Evolutionary conservation across 768 basidiomycete species (phyloP).

Genomic region (Tremella mesenterica): DNA sequence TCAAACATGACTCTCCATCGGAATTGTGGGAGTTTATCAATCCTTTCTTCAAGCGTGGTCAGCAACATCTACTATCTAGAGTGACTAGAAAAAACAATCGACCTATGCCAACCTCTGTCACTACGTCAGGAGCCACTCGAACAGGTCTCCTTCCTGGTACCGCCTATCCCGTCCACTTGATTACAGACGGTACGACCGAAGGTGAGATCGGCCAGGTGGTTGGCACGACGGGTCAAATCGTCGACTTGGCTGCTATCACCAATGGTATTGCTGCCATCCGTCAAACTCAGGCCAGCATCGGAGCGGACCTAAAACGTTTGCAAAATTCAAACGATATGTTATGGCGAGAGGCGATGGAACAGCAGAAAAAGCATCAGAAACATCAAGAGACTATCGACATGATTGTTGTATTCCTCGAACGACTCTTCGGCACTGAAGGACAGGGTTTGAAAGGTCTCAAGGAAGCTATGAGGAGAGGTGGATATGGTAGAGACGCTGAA

Average conservation of each 20-base stretch:
- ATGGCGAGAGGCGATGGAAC: slow-evolving; percentile 82
- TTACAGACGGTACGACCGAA: slow-evolving; percentile 35
- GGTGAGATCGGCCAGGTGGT: slow-evolving; percentile 27
- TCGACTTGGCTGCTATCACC: slow-evolving; percentile 71
- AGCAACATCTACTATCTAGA: slow-evolving; percentile 75
- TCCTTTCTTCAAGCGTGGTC: slow-evolving; percentile 75
- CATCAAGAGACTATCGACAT: slow-evolving; percentile 94
- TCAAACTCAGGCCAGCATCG: slow-evolving; percentile 85
- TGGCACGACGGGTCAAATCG: slow-evolving; percentile 24
- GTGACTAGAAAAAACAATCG: slow-evolving; percentile 74
- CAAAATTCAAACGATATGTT: slow-evolving; percentile 76
- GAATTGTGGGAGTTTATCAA: slow-evolving; percentile 71
- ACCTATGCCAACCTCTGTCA: slow-evolving; percentile 13
- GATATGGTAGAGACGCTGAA: slow-evolving; percentile 2
- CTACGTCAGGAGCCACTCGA: not conserved
- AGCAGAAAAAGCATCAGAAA: slow-evolving; percentile 73
- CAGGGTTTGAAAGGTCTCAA: slow-evolving; percentile 33
- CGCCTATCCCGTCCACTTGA: slow-evolving; percentile 15
- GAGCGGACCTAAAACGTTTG: slow-evolving; percentile 75
- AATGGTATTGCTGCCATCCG: slow-evolving; percentile 78
- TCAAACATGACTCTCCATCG: slow-evolving; percentile 61
- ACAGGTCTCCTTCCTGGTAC: not conserved
- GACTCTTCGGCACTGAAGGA: slow-evolving; percentile 59
- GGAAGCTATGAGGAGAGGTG: slow-evolving; percentile 33
- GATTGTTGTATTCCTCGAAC: slow-evolving; percentile 88